phyloP scores from a whole-genome alignment of 352 stramenopile genomes.

The Elongisporangium senticosum region DNA sequence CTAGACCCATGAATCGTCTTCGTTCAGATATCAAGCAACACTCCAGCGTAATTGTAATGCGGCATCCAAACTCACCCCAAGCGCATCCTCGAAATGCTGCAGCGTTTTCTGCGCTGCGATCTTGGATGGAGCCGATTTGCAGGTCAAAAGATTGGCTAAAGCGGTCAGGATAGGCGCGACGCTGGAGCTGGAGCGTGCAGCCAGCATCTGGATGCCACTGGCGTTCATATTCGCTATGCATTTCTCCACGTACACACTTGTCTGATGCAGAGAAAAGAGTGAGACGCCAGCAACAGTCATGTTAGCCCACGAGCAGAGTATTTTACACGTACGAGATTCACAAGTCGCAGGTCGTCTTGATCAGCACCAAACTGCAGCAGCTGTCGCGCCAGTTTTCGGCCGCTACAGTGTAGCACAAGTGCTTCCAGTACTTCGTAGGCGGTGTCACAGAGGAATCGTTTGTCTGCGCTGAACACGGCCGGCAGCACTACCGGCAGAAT shows the following conservation, averaged over 20 bases:
- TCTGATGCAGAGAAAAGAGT: slow-evolving; percentile 13
- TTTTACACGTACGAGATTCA: slow-evolving; percentile 36
- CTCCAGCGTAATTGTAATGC: neutral
- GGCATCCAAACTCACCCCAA: slow-evolving; percentile 20
- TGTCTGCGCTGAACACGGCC: slow-evolving; percentile 41
- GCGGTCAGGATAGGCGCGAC: slow-evolving; percentile 18
- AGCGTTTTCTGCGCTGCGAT: slow-evolving; percentile 44
- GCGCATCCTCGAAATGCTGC: slow-evolving; percentile 22
- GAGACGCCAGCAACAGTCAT: neutral
- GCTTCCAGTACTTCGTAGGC: slow-evolving; percentile 54
- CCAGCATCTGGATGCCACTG: slow-evolving; percentile 19
- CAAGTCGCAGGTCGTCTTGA: slow-evolving; percentile 32
- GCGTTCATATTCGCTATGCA: slow-evolving; percentile 38
- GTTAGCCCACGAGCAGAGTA: neutral
- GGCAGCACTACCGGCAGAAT: slow-evolving; percentile 40
- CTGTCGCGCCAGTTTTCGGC: slow-evolving; percentile 25
- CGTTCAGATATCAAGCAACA: neutral
- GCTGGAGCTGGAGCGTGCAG: slow-evolving; percentile 10
- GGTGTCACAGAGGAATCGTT: slow-evolving; percentile 54
- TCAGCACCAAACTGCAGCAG: slow-evolving; percentile 27
- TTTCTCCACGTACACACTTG: slow-evolving; percentile 55
- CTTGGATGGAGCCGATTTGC: slow-evolving; percentile 38
- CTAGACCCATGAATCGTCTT: neutral
- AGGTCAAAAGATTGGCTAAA: slow-evolving; percentile 23
- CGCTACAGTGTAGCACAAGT: slow-evolving; percentile 46